Percentiles rank a stretch among this genome's conserved stretches.
Conservation (phyloP, 2,329 filamentous ascomycete genomes). For the Lecanicillium sp. region DNA sequence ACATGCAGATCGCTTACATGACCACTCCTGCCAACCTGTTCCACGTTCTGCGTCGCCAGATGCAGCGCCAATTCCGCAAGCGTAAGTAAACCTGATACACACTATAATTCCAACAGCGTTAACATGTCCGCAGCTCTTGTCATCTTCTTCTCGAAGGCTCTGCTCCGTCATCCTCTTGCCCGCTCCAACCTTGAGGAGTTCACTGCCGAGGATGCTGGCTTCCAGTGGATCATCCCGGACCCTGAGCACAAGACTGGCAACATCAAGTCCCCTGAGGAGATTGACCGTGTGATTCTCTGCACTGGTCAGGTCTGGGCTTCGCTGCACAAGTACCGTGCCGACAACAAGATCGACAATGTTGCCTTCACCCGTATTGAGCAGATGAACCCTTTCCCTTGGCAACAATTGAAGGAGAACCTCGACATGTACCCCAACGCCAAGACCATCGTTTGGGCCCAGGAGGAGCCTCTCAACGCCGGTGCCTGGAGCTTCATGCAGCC, state of each 20-base stretch:
- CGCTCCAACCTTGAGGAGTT: conserved; percentile 90
- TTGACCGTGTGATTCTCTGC: conserved; percentile 92
- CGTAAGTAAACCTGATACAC: conserved; percentile 51
- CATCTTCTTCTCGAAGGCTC: conserved; percentile 97
- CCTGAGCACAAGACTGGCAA: conserved; percentile 69
- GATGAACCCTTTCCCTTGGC: conserved; percentile 98
- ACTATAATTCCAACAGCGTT: neutral
- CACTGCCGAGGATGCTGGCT: conserved; percentile 74
- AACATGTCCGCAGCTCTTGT: conserved; percentile 60
- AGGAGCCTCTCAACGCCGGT: conserved; percentile 95
- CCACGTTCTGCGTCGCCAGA: conserved; percentile 92
- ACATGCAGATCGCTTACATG: conserved; percentile 98
- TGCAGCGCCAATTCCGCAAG: conserved; percentile 99
- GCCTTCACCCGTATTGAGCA: conserved; percentile 96
- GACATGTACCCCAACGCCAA: conserved; percentile 96
- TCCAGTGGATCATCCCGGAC: conserved; percentile 94
- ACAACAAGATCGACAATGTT: conserved; percentile 81
- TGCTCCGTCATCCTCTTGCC: conserved; percentile 88
- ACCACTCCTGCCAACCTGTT: conserved; percentile 95
- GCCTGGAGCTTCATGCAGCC: conserved; percentile 97
- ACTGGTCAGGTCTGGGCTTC: conserved; percentile 90
- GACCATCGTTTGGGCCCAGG: conserved; percentile 95
- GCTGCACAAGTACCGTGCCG: conserved; percentile 82
- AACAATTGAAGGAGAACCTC: conserved; percentile 91
- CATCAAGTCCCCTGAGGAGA: conserved; percentile 76